Conservation (phyloP, 352 stramenopile species). For the Globisporangium uncinulatum region DNA sequence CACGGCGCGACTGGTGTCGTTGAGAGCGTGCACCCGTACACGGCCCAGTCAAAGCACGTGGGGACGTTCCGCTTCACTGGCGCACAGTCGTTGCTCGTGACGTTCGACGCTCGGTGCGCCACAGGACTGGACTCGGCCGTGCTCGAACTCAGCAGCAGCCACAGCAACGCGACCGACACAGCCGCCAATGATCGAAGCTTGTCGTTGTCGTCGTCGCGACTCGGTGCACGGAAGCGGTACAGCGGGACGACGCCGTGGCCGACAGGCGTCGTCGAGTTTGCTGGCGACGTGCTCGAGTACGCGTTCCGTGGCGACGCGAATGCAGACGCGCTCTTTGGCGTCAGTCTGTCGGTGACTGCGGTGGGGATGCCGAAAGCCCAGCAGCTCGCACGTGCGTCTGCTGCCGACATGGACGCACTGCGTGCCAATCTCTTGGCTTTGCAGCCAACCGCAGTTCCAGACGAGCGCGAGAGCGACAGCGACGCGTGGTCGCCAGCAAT, state of each 20-base stretch:
- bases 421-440: constrained; percentile 20
- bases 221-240: constrained; percentile 24
- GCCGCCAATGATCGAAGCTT: no score
- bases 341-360: constrained; percentile 53
- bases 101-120: constrained; percentile 67
- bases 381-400: constrained; percentile 44
- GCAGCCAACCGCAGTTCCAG: background rate
- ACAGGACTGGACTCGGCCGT: constrained; percentile 18
- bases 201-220: constrained; percentile 3
- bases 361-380: constrained; percentile 56
- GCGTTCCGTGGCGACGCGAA: constrained; percentile 58
- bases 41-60: constrained; percentile 14
- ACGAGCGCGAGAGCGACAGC: background rate
- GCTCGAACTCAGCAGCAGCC: constrained; percentile 17
- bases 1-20: constrained; percentile 56
- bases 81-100: constrained; percentile 47
- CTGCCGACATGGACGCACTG: constrained; percentile 32
- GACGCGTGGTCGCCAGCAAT: constrained; percentile 53
- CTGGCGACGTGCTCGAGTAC: constrained; percentile 59
- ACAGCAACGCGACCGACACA: constrained; percentile 11
- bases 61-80: constrained; percentile 45
- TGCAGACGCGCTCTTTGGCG: constrained; percentile 40
- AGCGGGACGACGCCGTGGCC: constrained; percentile 44
- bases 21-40: constrained; percentile 64
- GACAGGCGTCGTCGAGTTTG: constrained; percentile 36